Evolutionary conservation across 2,329 filamentous ascomycete genomes (phyloP), one percentile per base, ranked within the genome.

Genomic region (Fusarium nygamai): DNA sequence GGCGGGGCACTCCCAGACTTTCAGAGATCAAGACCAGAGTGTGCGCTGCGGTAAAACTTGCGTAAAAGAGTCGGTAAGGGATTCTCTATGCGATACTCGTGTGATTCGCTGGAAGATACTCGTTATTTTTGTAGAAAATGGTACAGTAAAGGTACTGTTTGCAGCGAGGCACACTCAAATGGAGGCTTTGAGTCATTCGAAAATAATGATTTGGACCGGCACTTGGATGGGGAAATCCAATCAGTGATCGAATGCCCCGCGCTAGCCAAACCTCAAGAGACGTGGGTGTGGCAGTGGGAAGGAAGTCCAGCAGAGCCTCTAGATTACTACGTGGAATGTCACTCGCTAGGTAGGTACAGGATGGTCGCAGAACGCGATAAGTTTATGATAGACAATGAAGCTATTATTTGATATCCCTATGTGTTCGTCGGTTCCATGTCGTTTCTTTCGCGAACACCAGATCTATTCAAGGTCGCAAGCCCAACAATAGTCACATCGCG

Each of bases 101-200:
- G 13, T 22, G 16, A 57, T 59, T 38, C 7, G 19, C 36, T 61
- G 38, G 27, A 31, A 44, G 59, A 61, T 47, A 33, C 47, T 43
- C 19, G 72, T 39, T 48, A 47, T 61, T 44, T 43, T 22, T 31
- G 38, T 29, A n/a, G 48, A 27, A 48, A 27, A 50, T 62, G 7
- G 60, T 27, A 57, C 65, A 51, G 51, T 47, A 65, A 67, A 27
- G 31, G 56, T 59, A 61, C 46, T 24, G 60, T 69, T 72, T 69
- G 67, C 24, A 53, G 58, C 47, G 60, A 41, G 54, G 51, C 71
- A 61, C 58, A 63, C 58, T 67, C 66, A 34, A 46, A 66, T 65
- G 48, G 69, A 69, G 65, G 69, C 64, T 76, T 78, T 83, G 81
- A 83, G 80, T 83, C 81, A 83, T 79, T 76, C 69, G 68, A 77